Evolutionary conservation across 768 basidiomycete species (phyloP), one percentile per base, ranked within the genome.

Genomic region (Chiua virens): DNA sequence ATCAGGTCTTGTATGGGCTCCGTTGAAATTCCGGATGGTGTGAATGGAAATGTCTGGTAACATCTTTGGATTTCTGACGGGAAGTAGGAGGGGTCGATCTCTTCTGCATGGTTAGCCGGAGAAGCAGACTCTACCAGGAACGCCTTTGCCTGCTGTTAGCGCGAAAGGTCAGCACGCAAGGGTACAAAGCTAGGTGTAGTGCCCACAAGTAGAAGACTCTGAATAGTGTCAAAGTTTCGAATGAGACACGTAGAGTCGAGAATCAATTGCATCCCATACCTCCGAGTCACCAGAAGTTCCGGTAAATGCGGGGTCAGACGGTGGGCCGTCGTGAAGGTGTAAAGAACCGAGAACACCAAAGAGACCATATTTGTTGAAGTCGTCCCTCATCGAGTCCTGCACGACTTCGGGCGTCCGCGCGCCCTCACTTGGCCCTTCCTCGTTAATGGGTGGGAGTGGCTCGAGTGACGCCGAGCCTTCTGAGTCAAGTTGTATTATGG

Each of bases 241-340:
- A 40, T 66, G 32, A 54, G 54, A 27, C 18, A 36, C 13, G 14
- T 23, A 20, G 20, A 42, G n/a, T 14, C 8, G 38, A 49, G 13
- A 3, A 14, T 8, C 11, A 22, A 42, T 22, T 32, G 25, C 23
- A 45, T 32, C 46, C 61, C 72, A 25, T 50, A 81, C 80, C 74
- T 82, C 78, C 42, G 77, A 71, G 35, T 72, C 75, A 30, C 76
- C 78, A 35, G 75, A 74, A 22, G 76, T 74, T 28, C 77, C 79
- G 55, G 75, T 79, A 49, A 77, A 70, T 20, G 25, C 11, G 23
- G 27, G 3, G 23, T 53, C 46, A 10, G 51, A 55, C 28, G 45
- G 46, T 32, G 42, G 32, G 34, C 71, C 67, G 15, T 68, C 64
- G 38, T 77, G 75, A 11, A 80, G 66, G 52, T 77, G 73, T 23